phyloP scores from a whole-genome alignment of 2,329 filamentous ascomycete genomes.

The Cyphellophora attinorum region DNA sequence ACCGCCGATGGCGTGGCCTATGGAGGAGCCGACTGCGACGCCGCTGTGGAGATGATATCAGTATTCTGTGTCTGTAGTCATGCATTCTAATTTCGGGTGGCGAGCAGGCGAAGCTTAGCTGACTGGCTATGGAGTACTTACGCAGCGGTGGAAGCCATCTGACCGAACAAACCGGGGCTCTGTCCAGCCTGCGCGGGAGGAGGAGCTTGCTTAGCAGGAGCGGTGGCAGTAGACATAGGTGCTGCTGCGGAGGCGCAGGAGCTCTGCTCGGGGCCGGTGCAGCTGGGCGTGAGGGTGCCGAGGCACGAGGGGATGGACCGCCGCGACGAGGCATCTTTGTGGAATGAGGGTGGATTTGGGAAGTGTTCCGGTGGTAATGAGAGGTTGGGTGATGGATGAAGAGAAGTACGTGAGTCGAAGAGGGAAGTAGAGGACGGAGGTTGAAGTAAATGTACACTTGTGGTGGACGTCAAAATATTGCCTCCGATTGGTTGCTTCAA shows the following conservation, averaged over 20 bases:
- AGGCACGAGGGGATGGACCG: constrained; percentile 38
- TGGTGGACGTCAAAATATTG: too few species aligned
- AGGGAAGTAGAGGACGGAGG: background rate
- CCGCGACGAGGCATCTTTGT: constrained; percentile 71
- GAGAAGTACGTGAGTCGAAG: background rate
- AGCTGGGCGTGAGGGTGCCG: constrained; percentile 56
- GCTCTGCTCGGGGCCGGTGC: constrained; percentile 28
- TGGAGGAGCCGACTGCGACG: constrained; percentile 89
- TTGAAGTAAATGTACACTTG: too few species aligned
- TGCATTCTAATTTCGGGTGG: background rate
- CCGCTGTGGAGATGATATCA: constrained; percentile 48
- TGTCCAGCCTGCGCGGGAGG: constrained; percentile 38
- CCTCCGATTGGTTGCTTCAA: too few species aligned
- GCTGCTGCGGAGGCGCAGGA: constrained; percentile 27
- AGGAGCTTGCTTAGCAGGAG: constrained; percentile 41
- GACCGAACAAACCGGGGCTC: constrained; percentile 80
- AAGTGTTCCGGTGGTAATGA: background rate
- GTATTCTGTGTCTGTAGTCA: constrained; percentile 1
- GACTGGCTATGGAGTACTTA: constrained; percentile 44
- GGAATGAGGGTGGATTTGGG: constrained; percentile 12
- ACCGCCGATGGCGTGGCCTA: constrained; percentile 89
- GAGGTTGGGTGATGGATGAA: background rate
- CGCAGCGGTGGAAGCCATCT: constrained; percentile 98
- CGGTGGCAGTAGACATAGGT: constrained; percentile 42
- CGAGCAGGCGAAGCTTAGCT: background rate